Evolutionary conservation across 225 moss, liverwort and hornwort species (phyloP).

Genomic region (Sphagnum contortum): DNA sequence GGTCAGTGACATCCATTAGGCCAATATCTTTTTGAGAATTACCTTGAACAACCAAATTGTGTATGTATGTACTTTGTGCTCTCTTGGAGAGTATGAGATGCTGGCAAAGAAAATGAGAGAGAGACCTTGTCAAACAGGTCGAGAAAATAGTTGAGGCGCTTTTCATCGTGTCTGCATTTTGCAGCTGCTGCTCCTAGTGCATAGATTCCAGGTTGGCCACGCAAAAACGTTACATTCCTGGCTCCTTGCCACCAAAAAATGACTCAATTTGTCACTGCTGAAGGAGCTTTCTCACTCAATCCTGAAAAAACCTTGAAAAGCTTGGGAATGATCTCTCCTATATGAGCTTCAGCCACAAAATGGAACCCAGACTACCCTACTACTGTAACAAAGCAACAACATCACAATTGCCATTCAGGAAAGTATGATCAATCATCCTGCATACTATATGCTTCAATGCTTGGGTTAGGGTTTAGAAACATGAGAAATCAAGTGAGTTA

Average conservation of each 20-base stretch:
- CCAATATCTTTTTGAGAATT: no score
- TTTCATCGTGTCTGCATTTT: conserved; percentile 64
- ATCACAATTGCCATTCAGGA: no score
- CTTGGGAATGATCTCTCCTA: not conserved
- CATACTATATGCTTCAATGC: no score
- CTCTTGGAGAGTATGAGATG: no score
- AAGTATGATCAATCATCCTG: no score
- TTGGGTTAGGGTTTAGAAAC: no score
- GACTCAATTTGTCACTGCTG: no score
- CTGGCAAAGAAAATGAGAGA: not conserved
- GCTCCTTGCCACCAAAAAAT: conserved; percentile 14
- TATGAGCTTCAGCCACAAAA: not conserved
- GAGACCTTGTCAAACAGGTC: conserved; percentile 73
- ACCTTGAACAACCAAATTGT: no score
- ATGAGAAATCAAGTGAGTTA: not conserved
- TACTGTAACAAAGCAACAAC: no score
- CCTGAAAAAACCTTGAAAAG: not conserved
- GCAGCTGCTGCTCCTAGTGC: conserved; percentile 88
- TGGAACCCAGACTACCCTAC: no score
- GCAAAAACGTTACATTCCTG: conserved; percentile 85
- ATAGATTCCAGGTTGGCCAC: conserved; percentile 89
- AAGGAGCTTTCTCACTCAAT: not conserved
- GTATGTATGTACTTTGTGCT: no score
- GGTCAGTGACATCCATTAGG: no score
- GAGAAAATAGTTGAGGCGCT: conserved; percentile 61